These are phyloP conservation scores for Stachybotrys echinatus DNA, from an alignment of 2,329 filamentous ascomycete genomes.

Conservation along the genomic window DNA sequence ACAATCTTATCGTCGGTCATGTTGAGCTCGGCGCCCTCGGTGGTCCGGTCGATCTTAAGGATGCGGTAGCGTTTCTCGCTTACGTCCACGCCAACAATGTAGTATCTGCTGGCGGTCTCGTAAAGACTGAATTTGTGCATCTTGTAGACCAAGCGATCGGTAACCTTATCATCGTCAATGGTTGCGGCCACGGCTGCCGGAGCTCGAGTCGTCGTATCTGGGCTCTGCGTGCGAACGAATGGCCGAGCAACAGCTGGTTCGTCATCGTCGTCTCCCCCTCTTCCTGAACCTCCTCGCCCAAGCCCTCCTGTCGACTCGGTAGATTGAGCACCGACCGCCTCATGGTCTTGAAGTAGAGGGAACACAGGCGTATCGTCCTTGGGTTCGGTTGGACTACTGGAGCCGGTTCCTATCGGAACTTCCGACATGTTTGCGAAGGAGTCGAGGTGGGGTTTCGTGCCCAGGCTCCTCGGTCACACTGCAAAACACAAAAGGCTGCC, in stretches of 20 bases:
- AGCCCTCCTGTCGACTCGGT: constrained; percentile 16
- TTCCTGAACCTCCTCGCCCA: constrained; percentile 6
- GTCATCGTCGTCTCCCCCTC: constrained; percentile 36
- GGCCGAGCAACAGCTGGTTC: constrained; percentile 53
- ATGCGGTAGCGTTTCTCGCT: constrained; percentile 86
- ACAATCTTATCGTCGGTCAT: constrained; percentile 93
- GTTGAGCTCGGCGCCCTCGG: constrained; percentile 68
- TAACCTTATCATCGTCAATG: constrained; percentile 17
- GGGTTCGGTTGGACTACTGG: constrained; percentile 4
- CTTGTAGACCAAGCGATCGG: constrained; percentile 42
- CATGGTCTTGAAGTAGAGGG: constrained; percentile 29
- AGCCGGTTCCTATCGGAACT: neutral
- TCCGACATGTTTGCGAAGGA: neutral
- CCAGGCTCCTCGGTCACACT: neutral
- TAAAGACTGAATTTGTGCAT: constrained; percentile 99
- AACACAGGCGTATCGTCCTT: constrained; percentile 22
- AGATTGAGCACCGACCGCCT: constrained; percentile 19
- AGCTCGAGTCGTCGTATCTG: constrained; percentile 31
- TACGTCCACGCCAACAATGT: constrained; percentile 88
- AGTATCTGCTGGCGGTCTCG: constrained; percentile 89
- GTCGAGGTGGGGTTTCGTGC: neutral
- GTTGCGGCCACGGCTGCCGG: constrained; percentile 4
- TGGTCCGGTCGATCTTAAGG: constrained; percentile 89
- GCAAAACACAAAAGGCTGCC: neutral
- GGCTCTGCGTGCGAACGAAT: constrained; percentile 51